Evolutionary conservation across 805 yeast species (phyloP).

Genomic region (Priceomyces haplophilus): DNA sequence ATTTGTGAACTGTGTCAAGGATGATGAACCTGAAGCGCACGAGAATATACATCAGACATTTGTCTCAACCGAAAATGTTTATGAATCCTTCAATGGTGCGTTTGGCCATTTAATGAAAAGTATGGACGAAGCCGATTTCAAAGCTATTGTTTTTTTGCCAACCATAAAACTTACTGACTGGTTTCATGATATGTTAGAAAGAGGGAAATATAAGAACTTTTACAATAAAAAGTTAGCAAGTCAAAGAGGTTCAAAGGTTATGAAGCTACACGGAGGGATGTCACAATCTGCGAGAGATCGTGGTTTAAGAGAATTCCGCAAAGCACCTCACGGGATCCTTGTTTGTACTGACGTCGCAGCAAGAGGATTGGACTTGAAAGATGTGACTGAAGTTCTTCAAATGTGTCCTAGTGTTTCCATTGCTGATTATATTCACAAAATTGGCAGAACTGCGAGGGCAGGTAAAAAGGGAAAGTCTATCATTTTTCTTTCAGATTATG

Average conservation of each 20-base stretch:
- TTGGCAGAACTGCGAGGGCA: conserved; percentile 95
- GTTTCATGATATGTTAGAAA: conserved; percentile 40
- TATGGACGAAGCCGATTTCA: conserved; percentile 48
- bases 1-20: conserved; percentile 71
- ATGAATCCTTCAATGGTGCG: conserved; percentile 60
- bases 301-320: conserved; percentile 53
- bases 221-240: conserved; percentile 17
- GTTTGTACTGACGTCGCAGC: conserved; percentile 93
- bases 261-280: conserved; percentile 67
- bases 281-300: conserved; percentile 66
- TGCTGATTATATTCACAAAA: conserved; percentile 85
- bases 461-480: conserved; percentile 75
- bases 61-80: conserved; percentile 51
- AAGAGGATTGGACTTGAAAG: conserved; percentile 93
- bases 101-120: conserved; percentile 45
- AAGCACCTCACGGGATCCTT: conserved; percentile 49
- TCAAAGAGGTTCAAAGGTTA: conserved; percentile 20
- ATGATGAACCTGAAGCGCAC: conserved; percentile 70
- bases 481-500: conserved; percentile 54
- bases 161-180: conserved; percentile 68
- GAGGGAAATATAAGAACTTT: conserved; percentile 12
- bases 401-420: conserved; percentile 70
- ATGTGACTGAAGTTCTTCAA: conserved; percentile 82
- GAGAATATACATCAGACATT: conserved; percentile 72
- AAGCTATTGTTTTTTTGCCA: conserved; percentile 80